phyloP scores from a whole-genome alignment of 2,329 filamentous ascomycete genomes.

The Dactylellina parvicollis region DNA sequence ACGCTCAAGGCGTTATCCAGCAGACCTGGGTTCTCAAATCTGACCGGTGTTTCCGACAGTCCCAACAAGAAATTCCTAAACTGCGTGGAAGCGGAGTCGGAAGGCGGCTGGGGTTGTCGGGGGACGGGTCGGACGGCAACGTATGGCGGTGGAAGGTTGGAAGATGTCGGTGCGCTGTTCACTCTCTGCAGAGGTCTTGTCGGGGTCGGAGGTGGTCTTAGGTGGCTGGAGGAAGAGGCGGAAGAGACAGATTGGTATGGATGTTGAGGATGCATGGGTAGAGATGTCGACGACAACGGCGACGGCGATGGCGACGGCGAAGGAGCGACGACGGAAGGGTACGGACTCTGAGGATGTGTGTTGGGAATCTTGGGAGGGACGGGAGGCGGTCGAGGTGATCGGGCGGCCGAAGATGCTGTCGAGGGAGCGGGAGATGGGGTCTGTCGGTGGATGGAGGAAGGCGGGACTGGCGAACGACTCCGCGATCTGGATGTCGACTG shows the following conservation, averaged over 20 bases:
- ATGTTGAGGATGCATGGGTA: constrained; percentile 54
- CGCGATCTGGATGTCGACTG: constrained; percentile 68
- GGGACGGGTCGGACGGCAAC: constrained; percentile 64
- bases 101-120: constrained; percentile 78
- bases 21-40: constrained; percentile 95
- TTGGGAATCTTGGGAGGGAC: constrained; percentile 57
- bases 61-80: constrained; percentile 85
- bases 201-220: constrained; percentile 49
- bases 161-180: constrained; percentile 55
- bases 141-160: constrained; percentile 68
- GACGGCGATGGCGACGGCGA: constrained; percentile 26
- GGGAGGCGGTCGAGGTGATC: constrained; percentile 61
- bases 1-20: constrained; percentile 88
- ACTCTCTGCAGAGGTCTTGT: constrained; percentile 59
- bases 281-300: constrained; percentile 51
- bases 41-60: constrained; percentile 85
- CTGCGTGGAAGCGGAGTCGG: constrained; percentile 75
- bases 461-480: constrained; percentile 68
- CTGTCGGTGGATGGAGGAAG: constrained; percentile 61
- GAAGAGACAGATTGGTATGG: constrained; percentile 59
- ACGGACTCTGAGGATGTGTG: constrained; percentile 25
- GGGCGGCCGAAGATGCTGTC: constrained; percentile 62
- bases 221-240: constrained; percentile 60
- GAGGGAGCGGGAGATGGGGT: constrained; percentile 51
- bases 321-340: constrained; percentile 40